These are phyloP conservation scores for Decorospora gaudefroyi DNA, from an alignment of 2,329 filamentous ascomycete genomes.

Conservation along the genomic window DNA sequence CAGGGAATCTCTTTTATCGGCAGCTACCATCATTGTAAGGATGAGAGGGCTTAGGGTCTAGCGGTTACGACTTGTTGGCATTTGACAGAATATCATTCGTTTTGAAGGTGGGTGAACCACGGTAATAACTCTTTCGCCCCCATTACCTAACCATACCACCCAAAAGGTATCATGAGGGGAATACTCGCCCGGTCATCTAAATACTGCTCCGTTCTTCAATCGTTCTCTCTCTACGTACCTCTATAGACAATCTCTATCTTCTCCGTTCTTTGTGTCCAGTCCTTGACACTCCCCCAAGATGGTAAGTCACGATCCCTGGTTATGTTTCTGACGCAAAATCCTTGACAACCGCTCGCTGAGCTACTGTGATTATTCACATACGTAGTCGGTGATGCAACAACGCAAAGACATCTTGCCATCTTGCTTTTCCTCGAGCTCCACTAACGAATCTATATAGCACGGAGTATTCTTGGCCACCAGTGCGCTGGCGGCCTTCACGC, in stretches of 20 bases:
- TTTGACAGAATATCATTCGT: background rate
- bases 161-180: too few species aligned
- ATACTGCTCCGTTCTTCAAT: too few species aligned
- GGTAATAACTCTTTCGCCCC: background rate
- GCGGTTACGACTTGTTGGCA: background rate
- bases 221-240: background rate
- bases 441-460: conserved; percentile 4
- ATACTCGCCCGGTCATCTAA: too few species aligned
- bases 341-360: background rate
- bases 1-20: too few species aligned
- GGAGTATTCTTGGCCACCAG: conserved; percentile 1
- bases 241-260: background rate
- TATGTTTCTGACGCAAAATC: background rate
- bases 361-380: background rate
- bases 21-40: background rate
- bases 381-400: too few species aligned
- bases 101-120: background rate
- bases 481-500: background rate
- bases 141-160: too few species aligned
- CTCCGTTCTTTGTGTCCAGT: background rate
- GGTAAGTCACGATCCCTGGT: background rate
- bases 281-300: background rate
- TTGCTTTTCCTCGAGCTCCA: background rate
- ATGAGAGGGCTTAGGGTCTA: background rate
- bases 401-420: too few species aligned